These are phyloP conservation scores for Truncatella angustata DNA, from an alignment of 2,329 filamentous ascomycete species.

Conservation along the genomic window DNA sequence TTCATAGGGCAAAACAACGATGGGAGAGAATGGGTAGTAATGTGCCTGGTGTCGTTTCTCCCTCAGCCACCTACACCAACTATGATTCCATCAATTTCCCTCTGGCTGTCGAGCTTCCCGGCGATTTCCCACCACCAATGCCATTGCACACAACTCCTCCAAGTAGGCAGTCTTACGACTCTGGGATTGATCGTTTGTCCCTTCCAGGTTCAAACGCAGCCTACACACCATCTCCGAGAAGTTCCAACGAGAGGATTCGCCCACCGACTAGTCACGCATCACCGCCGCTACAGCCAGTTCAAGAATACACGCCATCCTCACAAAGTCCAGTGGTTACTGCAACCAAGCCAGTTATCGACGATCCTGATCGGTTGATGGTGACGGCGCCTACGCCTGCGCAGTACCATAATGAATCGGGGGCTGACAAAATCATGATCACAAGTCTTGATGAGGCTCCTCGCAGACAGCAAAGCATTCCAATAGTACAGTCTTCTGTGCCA, in stretches of 20 bases:
- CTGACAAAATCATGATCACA: conserved; percentile 68
- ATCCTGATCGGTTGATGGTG: conserved; percentile 53
- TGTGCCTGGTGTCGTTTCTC: conserved; percentile 42
- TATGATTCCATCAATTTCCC: conserved; percentile 42
- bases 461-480: conserved; percentile 28
- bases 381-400: conserved; percentile 57
- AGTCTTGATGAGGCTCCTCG: conserved; percentile 57
- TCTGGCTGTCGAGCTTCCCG: conserved; percentile 57
- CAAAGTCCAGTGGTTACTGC: conserved; percentile 16
- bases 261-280: conserved; percentile 30
- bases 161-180: conserved; percentile 57
- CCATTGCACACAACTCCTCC: conserved; percentile 34
- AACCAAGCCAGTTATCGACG: conserved; percentile 31
- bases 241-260: conserved; percentile 46
- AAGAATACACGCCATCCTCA: conserved; percentile 22
- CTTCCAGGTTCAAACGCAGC: conserved; percentile 29
- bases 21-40: conserved; percentile 52
- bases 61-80: conserved; percentile 9
- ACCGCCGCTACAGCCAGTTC: conserved; percentile 29
- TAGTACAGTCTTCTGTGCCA: conserved; percentile 22
- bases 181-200: conserved; percentile 49
- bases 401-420: conserved; percentile 56
- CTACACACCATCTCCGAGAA: conserved; percentile 45
- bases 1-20: conserved; percentile 72
- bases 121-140: conserved; percentile 45